Base-by-base conservation (phyloP, 495 filamentous ascomycete genomes). In the Corynascus novoguineensis region DNA sequence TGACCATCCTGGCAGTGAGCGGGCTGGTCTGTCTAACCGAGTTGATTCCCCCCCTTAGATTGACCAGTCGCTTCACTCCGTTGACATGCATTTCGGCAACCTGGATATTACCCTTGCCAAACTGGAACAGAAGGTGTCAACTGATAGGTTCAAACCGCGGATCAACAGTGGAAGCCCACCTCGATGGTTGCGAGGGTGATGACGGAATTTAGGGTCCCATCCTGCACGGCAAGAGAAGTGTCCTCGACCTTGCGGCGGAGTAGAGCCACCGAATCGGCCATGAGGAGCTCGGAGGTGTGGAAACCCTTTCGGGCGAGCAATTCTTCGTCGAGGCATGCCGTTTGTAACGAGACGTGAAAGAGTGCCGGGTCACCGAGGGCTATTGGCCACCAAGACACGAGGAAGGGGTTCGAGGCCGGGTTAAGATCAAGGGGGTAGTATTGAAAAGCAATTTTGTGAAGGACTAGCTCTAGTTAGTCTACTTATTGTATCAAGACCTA, bases 381-480 rank as follows among this genome's bases (percentile, higher is more conserved):
- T 17, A 77, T 65, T 4, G 77, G 78, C 78, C 78, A 80, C 78
- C 78, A 81, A 3, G 75, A 80, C 11, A 78, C 64, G 29, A 81
- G 63, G 60, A 80, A 80, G 0, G 78, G 77, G 61, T 80, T 81
- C 32, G 78, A 74, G 5, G 59, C 65, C 3, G 70, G 52, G 50
- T 69, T 76, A 8, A 79, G 59, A 35, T 81, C 78, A 27, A 81
- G 70, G 2, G 77, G 78, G 56, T 81, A 81, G 53, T 78, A 81
- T 51, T 79, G 71, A 48, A 81, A 81, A 0, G 77, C 77, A 35
- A 81, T 81, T 52, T 77, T 79, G 50, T 74, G 67, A 29, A 78
- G 64, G 45, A 81, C 76, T 79, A 35, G 4, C 41, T 37, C 71
- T 38, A 68, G 58, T 52, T 54, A 53, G 41, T 53, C 5, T 17